A percentile compares a stretch with the other conserved stretches of the same genome.
Evolutionary conservation across 1,284 basidiomycete species (phyloP).

Genomic region (Ceratobasidium sp.): DNA sequence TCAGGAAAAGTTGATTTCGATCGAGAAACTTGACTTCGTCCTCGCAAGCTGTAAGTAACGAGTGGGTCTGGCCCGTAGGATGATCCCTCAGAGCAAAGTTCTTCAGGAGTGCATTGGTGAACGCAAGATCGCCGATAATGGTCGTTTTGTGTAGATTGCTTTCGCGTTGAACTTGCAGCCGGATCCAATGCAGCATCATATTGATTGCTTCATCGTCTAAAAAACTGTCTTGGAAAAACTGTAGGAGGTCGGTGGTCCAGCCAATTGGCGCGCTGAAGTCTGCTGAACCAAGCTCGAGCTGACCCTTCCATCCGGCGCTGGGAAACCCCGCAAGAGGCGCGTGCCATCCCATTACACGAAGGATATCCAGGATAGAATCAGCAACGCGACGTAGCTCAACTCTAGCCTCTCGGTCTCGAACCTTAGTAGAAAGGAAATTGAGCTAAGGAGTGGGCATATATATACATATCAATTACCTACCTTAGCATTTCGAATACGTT

Average conservation of each 20-base stretch:
- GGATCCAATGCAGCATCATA: slow-evolving; percentile 10
- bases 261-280: neutral
- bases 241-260: neutral
- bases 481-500: neutral
- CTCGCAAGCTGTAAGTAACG: neutral
- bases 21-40: neutral
- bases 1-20: neutral
- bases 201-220: slow-evolving; percentile 1
- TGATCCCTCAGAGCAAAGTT: neutral
- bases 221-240: neutral
- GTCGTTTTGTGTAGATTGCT: neutral
- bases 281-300: neutral
- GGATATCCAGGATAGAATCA: neutral
- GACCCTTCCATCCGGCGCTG: neutral
- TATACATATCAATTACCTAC: neutral
- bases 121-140: neutral
- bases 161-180: neutral
- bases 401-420: neutral
- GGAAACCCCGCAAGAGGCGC: neutral
- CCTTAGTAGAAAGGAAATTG: neutral
- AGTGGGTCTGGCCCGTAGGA: neutral
- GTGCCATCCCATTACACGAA: neutral
- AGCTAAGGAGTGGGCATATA: neutral
- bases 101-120: neutral
- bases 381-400: neutral